Base-by-base conservation (phyloP, 192 early-diverging fungal species). In the Umbelopsis ramanniana region DNA sequence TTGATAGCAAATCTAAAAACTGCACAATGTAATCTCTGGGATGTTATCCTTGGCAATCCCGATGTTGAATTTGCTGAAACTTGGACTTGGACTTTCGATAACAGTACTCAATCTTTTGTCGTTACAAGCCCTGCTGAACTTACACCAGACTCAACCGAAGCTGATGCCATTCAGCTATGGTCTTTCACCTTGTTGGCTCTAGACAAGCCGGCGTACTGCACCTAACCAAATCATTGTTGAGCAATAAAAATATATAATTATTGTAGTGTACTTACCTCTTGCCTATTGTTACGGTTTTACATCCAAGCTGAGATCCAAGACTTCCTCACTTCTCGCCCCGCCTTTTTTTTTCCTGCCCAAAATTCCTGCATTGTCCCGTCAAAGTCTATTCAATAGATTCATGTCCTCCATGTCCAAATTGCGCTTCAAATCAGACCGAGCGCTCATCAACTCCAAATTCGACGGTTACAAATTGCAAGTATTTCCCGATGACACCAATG, bases 381-480 rank as follows among this genome's bases (percentile, higher is more conserved):
- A 5, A 6, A n/a, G 48, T 50, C 17, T 21, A 57, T 63, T 35
- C 19, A 37, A 17, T 35, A 63, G 5, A 63, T 14, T 33, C 14
- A 63, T 37, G 57, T n/a, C 57, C 5, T 29, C 57, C 3, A 37
- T 19, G 8, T 52, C 52, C 2, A 71, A 77, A 48, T 45, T 83
- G 15, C 74, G 79, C 4, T 75, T 87, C 21, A 63, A 71, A 45
- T 70, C 75, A 5, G 74, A 90, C 70, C 72, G 79, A 38, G 45
- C 74, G 2, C 69, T 89, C 15, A 69, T 90, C 38, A 90, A 93
- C 48, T 72, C 85, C 29, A 83, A 81, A 57, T 93, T 93, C 76
- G 90, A 93, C 43, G 89, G 92, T 1, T 93, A 93, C 76, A 92
- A 91, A 67, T 79, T 93, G 43, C 80, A 83, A 11, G 72, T 90